Base-by-base conservation (phyloP, 2,329 filamentous ascomycete genomes). In the Blastomyces percursus region DNA sequence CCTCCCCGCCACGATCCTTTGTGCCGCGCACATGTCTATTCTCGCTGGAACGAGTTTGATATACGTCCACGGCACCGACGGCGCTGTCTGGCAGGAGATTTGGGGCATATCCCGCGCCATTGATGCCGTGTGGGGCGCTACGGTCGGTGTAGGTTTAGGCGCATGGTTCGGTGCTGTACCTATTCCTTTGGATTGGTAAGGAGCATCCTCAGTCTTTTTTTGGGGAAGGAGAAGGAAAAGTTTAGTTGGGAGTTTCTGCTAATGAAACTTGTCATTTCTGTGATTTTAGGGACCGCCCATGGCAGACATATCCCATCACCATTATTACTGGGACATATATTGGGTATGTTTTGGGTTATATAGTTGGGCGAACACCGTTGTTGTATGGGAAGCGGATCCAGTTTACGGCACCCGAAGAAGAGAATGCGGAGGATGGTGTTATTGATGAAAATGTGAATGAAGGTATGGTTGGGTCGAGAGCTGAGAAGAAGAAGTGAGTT, bases 281-380 rank as follows among this genome's bases (percentile, higher is more conserved):
- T 48, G 27, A n/a, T 40, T 44, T 16, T 66, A 83, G 81, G 82
- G 94, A 99, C 74, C 86, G 94, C n/a, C 91, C 96, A 69, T 99
- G 94, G 94, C 94, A 99, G 83, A 90, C 88, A 74, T 99, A 93
- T 89, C 94, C 94, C 0, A 87, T 97, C 57, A 99, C 94, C 0
- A 89, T 99, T 63, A 77, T 97, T 4, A 86, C 84, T 1, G 94
- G 94, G 2, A 81, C 89, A 21, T 97, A 96, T 75, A 76, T 84
- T 6, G 94, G 94, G 0, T 91, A 89, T 74, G 80, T 84, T 0
- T 67, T 90, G 14, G 91, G 91, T 1, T 68, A 70, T 7, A 64
- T 72, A 62, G 24, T 71, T 38, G 69, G 68, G 24, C 69, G 73
- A 21, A 68, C 71, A 12, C 70, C 73, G 0, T 61, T 71, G 6